Evolutionary conservation across 1,284 basidiomycete species (phyloP).

Genomic region (Fistulinella cinereoalba): DNA sequence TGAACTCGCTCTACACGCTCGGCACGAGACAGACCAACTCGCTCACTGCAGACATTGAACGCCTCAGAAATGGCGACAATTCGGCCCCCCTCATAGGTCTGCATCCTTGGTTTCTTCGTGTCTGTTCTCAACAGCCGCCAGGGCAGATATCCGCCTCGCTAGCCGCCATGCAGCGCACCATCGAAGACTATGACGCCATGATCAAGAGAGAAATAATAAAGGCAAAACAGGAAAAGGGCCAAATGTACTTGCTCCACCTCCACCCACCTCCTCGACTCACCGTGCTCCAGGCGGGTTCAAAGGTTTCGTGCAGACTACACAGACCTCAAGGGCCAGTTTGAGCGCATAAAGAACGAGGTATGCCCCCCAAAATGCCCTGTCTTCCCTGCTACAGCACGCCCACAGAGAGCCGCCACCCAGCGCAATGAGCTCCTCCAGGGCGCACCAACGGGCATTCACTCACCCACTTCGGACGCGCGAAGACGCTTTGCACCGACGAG

Average conservation of each 20-base stretch:
- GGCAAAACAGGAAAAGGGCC: constrained; percentile 91
- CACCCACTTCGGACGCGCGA: constrained; percentile 52
- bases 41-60: constrained; percentile 82
- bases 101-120: neutral
- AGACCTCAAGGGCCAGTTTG: constrained; percentile 71
- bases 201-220: constrained; percentile 92
- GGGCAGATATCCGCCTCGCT: constrained; percentile 94
- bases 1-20: constrained; percentile 94
- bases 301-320: constrained; percentile 77
- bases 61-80: constrained; percentile 73
- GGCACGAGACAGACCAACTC: constrained; percentile 90
- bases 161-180: constrained; percentile 86
- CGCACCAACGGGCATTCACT: constrained; percentile 47
- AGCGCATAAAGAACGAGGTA: constrained; percentile 58
- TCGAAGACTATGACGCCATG: constrained; percentile 96
- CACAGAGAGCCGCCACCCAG: constrained; percentile 54
- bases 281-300: constrained; percentile 64
- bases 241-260: constrained; percentile 58
- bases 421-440: constrained; percentile 58
- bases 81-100: constrained; percentile 82
- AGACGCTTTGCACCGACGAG: constrained; percentile 54
- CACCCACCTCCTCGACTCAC: constrained; percentile 2
- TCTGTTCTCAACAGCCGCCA: constrained; percentile 38
- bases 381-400: neutral
- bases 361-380: neutral